These are phyloP conservation scores for Psilocybe mexicana DNA, from an alignment of 1,284 basidiomycete species.

Conservation along the genomic window DNA sequence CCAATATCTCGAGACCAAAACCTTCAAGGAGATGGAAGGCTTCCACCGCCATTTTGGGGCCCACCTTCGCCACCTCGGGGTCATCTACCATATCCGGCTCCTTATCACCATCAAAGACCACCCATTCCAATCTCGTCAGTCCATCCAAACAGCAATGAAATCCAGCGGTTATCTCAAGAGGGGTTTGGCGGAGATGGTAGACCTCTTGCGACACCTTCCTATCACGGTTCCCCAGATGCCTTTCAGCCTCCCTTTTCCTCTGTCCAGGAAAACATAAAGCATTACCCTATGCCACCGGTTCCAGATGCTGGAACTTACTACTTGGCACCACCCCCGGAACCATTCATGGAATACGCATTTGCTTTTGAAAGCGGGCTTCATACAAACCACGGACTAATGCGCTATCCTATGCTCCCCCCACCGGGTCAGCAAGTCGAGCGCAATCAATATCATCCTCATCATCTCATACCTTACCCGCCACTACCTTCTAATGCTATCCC, in stretches of 20 bases:
- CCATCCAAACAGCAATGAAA: slow-evolving; percentile 48
- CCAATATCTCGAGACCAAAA: not conserved
- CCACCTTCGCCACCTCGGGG: slow-evolving; percentile 4
- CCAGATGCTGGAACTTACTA: slow-evolving; percentile 20
- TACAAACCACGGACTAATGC: slow-evolving; percentile 7
- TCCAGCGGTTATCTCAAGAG: slow-evolving; percentile 58
- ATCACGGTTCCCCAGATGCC: not conserved
- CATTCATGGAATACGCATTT: slow-evolving; percentile 22
- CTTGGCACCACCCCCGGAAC: slow-evolving; percentile 15
- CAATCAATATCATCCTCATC: slow-evolving; percentile 2
- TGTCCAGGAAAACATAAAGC: slow-evolving; percentile 7
- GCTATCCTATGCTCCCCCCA: slow-evolving; percentile 9
- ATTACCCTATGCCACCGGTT: slow-evolving; percentile 13
- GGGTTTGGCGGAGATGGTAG: slow-evolving; percentile 70
- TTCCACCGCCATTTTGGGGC: not conserved
- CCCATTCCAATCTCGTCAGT: slow-evolving; percentile 33
- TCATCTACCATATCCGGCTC: not conserved
- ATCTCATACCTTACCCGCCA: not conserved
- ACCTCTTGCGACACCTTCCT: not conserved
- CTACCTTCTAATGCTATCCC: not conserved
- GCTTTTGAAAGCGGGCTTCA: slow-evolving; percentile 13
- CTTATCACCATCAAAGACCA: slow-evolving; percentile 1
- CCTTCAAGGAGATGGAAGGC: not conserved
- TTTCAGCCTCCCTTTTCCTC: not conserved
- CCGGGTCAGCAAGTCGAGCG: not conserved